A percentile compares a stretch with the other conserved stretches of the same genome.
phyloP scores from a whole-genome alignment of 768 basidiomycete species.

The Mycena kentingensis region DNA sequence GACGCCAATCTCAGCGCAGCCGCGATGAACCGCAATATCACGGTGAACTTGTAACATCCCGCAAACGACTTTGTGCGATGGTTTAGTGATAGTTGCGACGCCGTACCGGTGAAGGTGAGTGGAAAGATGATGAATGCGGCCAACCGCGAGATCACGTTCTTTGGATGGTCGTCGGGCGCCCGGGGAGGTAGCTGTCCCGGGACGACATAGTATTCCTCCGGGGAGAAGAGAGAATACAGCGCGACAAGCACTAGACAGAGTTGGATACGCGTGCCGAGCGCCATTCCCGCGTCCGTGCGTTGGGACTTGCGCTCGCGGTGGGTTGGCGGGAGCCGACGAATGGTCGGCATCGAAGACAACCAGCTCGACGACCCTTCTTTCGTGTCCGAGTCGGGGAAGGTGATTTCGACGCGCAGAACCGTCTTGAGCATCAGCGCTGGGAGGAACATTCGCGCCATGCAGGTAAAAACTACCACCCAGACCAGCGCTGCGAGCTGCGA shows the following conservation, averaged over 20 bases:
- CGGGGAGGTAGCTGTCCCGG: constrained; percentile 3
- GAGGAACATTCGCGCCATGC: background rate
- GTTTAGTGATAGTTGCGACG: constrained; percentile 16
- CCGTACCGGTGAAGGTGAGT: constrained; percentile 14
- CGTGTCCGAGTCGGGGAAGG: too few relatives aligned
- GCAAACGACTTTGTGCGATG: constrained; percentile 16
- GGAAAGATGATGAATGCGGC: constrained; percentile 6
- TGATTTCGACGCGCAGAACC: constrained; percentile 4
- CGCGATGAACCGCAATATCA: background rate
- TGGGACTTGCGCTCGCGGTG: constrained; percentile 19
- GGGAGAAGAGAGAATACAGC: constrained; percentile 18
- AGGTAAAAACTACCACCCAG: constrained; percentile 8
- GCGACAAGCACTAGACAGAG: constrained; percentile 8
- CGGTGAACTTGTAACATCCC: constrained; percentile 15
- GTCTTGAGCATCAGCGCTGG: constrained; percentile 17
- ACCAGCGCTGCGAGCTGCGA: background rate
- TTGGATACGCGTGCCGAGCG: constrained; percentile 10
- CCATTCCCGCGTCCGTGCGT: constrained; percentile 14
- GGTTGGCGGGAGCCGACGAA: constrained; percentile 6
- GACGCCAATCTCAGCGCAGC: background rate
- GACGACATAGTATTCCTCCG: constrained; percentile 12
- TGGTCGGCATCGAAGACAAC: background rate
- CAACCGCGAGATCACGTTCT: constrained; percentile 4
- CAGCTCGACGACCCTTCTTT: background rate
- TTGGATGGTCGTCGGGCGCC: constrained; percentile 1